These are phyloP conservation scores for Cenchrus americanus DNA, from an alignment of 176 grass and related monocot genomes.

Conservation along the genomic window DNA sequence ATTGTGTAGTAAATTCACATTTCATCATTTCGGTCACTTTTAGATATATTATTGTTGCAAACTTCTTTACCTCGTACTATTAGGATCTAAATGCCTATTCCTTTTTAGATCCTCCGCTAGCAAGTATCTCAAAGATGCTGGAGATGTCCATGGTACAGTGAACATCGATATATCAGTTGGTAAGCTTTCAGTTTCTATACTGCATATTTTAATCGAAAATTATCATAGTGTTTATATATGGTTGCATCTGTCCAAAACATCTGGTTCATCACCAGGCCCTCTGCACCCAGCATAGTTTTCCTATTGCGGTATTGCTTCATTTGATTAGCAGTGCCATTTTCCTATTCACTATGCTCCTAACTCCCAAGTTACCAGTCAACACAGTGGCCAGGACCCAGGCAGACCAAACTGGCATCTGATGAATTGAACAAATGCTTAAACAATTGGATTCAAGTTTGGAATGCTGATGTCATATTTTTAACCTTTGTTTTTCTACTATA, in stretches of 20 bases:
- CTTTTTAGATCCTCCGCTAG: constrained; percentile 70
- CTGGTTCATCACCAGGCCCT: background rate
- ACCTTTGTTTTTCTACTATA: constrained; percentile 13
- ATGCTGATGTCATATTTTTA: background rate
- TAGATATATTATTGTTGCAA: background rate
- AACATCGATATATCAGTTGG: constrained; percentile 86
- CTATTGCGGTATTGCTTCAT: background rate
- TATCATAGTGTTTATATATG: constrained; percentile 20
- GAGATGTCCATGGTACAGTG: constrained; percentile 84
- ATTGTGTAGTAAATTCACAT: constrained; percentile 28
- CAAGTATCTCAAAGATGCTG: constrained; percentile 82
- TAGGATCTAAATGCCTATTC: constrained; percentile 17
- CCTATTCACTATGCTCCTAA: background rate
- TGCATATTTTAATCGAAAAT: constrained; percentile 16
- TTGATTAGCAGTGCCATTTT: background rate
- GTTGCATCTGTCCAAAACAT: constrained; percentile 24
- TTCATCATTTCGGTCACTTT: constrained; percentile 3
- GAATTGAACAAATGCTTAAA: constrained; percentile 24
- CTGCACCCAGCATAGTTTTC: constrained; percentile 20
- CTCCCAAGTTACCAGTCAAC: background rate
- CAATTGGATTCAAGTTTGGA: background rate
- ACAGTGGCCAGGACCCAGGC: background rate
- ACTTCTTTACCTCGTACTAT: background rate
- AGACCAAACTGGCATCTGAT: constrained; percentile 19
- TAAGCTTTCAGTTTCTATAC: constrained; percentile 48